Base-by-base conservation (phyloP, 1,139 yeast genomes). In the Candida pseudoviswanathii region DNA sequence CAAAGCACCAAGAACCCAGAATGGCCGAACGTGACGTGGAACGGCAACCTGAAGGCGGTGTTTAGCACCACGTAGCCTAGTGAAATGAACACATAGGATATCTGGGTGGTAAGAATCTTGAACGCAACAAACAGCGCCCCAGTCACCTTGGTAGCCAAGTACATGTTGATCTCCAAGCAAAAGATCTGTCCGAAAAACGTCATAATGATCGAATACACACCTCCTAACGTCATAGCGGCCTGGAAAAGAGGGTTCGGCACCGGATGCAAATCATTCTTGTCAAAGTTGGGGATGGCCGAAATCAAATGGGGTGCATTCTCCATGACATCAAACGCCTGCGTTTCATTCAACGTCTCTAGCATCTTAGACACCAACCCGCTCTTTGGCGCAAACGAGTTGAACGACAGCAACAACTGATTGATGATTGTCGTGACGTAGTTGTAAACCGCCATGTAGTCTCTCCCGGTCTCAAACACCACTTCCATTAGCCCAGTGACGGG, bases 1-100 rank as follows among this genome's bases (percentile, higher is more conserved):
- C 91, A 86, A 54, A 77, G 78, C 1, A 85, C 80, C 39, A 85
- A 66, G 61, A 85, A 86, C 0, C 91, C 91, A 4, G 78, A 74
- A 44, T 60, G 54, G 45, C 84, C 82, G 45, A 78, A 68, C 0
- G 77, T 59, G 6, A 55, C 60, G 27, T 50, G 52, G 53, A 62
- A 63, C 7, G 60, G 54, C 48, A 78, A 62, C 34, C 72, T 76
- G 59, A 76, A 81, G 0, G 84, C 82, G 9, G 71, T 64, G 52
- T 75, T 76, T 52, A 78, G 62, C 8, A 68, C 57, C 27, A 77
- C 69, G 53, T 67, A 77, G 1, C 75, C 71, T 33, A 81, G 61
- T 1, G 81, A 68, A 27, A 80, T 55, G 4, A 76, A 57, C 2
- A 78, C 43, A 55, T 74, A 80, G 0, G 78, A 68, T 2, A 67